These are phyloP conservation scores for Trichoderma sp. DNA, from an alignment of 2,329 filamentous ascomycete genomes.

Conservation along the genomic window DNA sequence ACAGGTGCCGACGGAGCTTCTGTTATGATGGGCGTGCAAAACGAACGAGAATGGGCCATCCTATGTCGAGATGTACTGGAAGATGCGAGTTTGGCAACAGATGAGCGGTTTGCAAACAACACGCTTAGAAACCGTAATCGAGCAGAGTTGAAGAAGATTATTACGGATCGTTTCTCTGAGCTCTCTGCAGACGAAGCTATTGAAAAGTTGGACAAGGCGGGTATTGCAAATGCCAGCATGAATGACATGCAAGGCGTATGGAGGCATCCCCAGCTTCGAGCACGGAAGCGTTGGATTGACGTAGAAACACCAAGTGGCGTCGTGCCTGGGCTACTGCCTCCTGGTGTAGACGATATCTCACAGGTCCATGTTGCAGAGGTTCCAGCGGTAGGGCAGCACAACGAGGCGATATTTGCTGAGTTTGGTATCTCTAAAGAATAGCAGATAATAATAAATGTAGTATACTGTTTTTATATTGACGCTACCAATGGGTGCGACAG, in stretches of 20 bases:
- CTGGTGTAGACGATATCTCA: slow-evolving; percentile 42
- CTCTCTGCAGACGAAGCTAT: slow-evolving; percentile 48
- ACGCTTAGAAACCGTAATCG: slow-evolving; percentile 52
- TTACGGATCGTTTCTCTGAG: slow-evolving; percentile 47
- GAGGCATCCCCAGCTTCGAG: slow-evolving; percentile 56
- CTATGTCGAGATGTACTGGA: slow-evolving; percentile 53
- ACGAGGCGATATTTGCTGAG: slow-evolving; percentile 36
- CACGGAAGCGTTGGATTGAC: slow-evolving; percentile 55
- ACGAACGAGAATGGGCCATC: slow-evolving; percentile 59
- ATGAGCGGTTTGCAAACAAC: slow-evolving; percentile 54
- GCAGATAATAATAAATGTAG: background rate
- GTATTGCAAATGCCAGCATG: slow-evolving; percentile 59
- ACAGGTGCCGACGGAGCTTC: slow-evolving; percentile 49
- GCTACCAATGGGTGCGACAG: background rate
- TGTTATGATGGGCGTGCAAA: slow-evolving; percentile 62
- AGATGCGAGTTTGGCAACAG: slow-evolving; percentile 46
- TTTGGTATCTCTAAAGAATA: slow-evolving; percentile 25
- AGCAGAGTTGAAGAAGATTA: slow-evolving; percentile 50
- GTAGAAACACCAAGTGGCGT: slow-evolving; percentile 52
- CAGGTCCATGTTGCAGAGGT: slow-evolving; percentile 49
- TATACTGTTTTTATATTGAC: background rate
- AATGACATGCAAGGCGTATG: slow-evolving; percentile 60
- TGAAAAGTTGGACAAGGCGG: slow-evolving; percentile 49
- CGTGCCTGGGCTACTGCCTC: slow-evolving; percentile 55
- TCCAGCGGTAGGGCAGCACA: slow-evolving; percentile 56